phyloP scores from a whole-genome alignment of 2,329 filamentous ascomycete species.

The Graphiopsis chlorocephala region DNA sequence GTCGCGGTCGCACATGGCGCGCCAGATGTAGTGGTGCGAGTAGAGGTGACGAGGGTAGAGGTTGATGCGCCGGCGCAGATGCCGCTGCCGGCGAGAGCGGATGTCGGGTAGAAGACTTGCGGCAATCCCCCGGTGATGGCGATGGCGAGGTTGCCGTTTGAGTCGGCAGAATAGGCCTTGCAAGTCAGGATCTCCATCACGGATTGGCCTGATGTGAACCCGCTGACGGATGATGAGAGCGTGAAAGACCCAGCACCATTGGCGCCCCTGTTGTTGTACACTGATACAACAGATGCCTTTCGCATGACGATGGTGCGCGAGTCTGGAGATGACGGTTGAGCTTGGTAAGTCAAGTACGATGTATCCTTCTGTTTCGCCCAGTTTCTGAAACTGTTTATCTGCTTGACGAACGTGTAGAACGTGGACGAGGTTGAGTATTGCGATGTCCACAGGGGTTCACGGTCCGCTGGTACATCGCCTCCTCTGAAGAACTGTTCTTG shows the following conservation, averaged over 20 bases:
- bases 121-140: conserved; percentile 37
- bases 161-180: conserved; percentile 28
- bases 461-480: conserved; percentile 15
- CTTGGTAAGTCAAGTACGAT: conserved; percentile 42
- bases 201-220: conserved; percentile 26
- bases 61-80: conserved; percentile 7
- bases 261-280: conserved; percentile 34
- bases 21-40: background rate
- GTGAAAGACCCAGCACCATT: conserved; percentile 25
- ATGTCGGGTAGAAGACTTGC: conserved; percentile 35
- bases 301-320: conserved; percentile 45
- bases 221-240: conserved; percentile 23
- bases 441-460: conserved; percentile 19
- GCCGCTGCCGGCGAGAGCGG: conserved; percentile 1
- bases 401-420: conserved; percentile 15
- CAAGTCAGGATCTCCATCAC: conserved; percentile 41
- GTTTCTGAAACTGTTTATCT: conserved; percentile 24
- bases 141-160: conserved; percentile 32
- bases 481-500: conserved; percentile 23
- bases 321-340: conserved; percentile 41
- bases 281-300: conserved; percentile 45
- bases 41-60: conserved; percentile 6
- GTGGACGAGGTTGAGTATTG: conserved; percentile 15
- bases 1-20: conserved; percentile 5
- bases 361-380: conserved; percentile 40